Evolutionary conservation across 768 basidiomycete genomes (phyloP).

Genomic region (Rhodotorula paludigena): DNA sequence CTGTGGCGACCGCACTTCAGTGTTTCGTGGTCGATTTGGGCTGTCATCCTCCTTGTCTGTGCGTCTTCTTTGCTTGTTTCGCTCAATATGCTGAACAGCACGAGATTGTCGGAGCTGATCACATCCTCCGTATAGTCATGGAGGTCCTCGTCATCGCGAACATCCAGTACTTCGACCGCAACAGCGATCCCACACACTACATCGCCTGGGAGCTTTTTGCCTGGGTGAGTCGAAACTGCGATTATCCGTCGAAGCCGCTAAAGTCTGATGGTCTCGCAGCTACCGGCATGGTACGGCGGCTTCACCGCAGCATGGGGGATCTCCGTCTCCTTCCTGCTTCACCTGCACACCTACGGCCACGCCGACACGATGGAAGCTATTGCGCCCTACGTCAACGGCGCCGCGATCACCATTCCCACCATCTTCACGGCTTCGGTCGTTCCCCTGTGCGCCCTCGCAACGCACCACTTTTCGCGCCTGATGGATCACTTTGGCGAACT

Average conservation of each 20-base stretch:
- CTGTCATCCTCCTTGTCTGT: background rate
- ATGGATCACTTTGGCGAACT: background rate
- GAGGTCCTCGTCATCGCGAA: background rate
- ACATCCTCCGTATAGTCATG: background rate
- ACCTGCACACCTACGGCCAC: background rate
- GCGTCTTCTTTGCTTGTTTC: too few relatives aligned
- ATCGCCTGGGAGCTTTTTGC: background rate
- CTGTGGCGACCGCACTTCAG: background rate
- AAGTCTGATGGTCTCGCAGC: background rate
- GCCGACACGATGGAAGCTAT: background rate
- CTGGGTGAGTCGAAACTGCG: background rate
- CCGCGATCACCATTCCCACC: background rate
- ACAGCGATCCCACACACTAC: background rate
- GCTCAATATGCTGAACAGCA: too few relatives aligned
- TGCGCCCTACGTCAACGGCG: background rate
- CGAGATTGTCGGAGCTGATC: too few relatives aligned
- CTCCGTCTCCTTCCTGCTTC: background rate
- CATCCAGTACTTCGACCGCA: background rate
- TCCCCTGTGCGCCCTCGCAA: background rate
- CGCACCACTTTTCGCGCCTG: background rate
- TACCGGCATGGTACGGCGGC: background rate
- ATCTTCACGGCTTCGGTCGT: background rate
- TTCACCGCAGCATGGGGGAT: constrained; percentile 3
- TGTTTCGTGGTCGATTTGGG: background rate
- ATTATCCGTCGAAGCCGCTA: background rate